phyloP scores from a whole-genome alignment of 768 basidiomycete species.

The Obba rivulosa region DNA sequence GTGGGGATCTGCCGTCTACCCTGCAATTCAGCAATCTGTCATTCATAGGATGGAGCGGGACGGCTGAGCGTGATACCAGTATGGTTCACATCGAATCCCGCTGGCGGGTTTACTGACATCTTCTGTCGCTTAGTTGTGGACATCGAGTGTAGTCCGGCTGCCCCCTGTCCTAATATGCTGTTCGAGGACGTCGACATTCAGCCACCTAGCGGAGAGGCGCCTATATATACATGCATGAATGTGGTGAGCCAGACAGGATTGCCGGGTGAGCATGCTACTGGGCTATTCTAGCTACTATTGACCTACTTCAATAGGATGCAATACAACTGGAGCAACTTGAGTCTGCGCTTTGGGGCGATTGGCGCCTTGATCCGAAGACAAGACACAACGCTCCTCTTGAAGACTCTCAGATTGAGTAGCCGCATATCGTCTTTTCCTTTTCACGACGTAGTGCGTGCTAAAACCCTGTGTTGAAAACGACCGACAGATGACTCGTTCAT shows the following conservation, averaged over 20 bases:
- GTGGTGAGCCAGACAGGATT: slow-evolving; percentile 29
- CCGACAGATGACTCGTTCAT: too few species aligned
- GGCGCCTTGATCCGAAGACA: too few species aligned
- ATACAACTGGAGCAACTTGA: neutral
- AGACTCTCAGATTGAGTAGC: too few species aligned
- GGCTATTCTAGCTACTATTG: neutral
- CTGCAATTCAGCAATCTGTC: slow-evolving; percentile 42
- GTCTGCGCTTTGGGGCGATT: too few species aligned
- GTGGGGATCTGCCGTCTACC: slow-evolving; percentile 26
- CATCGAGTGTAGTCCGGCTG: slow-evolving; percentile 43
- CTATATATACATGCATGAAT: slow-evolving; percentile 41
- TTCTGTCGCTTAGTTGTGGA: slow-evolving; percentile 43
- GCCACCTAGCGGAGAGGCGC: slow-evolving; percentile 29
- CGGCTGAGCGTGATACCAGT: slow-evolving; percentile 23
- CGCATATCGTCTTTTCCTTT: too few species aligned
- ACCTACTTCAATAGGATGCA: neutral
- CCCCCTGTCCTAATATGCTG: slow-evolving; percentile 37
- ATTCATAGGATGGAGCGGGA: slow-evolving; percentile 46
- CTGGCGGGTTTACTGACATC: too few species aligned
- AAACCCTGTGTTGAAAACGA: too few species aligned
- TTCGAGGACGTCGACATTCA: slow-evolving; percentile 33
- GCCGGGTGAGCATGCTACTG: slow-evolving; percentile 17
- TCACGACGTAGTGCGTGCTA: too few species aligned
- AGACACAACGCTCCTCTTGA: too few species aligned
- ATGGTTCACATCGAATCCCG: neutral